Conservation (phyloP, 495 filamentous ascomycete genomes). For the Rhypophila decipiens region DNA sequence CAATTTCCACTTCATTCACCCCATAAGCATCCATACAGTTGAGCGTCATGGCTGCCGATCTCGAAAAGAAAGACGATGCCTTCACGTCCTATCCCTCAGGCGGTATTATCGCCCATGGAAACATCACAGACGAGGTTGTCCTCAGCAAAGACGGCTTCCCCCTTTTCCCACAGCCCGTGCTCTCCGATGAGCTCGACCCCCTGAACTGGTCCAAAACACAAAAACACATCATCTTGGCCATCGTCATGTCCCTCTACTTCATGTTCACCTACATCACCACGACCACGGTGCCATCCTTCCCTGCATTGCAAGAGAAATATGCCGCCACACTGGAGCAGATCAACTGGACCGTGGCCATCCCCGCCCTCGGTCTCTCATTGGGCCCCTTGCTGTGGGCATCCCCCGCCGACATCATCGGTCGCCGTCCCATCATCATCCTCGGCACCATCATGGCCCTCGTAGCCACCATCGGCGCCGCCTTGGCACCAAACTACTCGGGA, state of each 20-base stretch:
- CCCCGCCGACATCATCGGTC: constrained; percentile 52
- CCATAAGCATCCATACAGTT: neutral
- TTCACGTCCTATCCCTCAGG: neutral
- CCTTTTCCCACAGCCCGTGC: constrained; percentile 14
- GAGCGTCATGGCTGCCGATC: neutral
- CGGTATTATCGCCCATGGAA: constrained; percentile 1
- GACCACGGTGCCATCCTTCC: constrained; percentile 54
- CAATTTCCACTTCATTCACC: neutral
- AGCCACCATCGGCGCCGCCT: constrained; percentile 47
- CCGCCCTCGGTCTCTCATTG: constrained; percentile 50
- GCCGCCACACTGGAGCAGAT: constrained; percentile 44
- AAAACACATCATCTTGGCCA: constrained; percentile 46
- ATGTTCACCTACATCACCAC: constrained; percentile 61
- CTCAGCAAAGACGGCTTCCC: constrained; percentile 12
- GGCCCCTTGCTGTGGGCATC: constrained; percentile 56
- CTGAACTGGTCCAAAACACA: constrained; percentile 48
- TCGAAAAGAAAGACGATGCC: neutral
- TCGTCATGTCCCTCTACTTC: constrained; percentile 60
- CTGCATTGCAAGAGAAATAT: constrained; percentile 45
- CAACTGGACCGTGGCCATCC: constrained; percentile 61
- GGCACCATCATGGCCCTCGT: constrained; percentile 50
- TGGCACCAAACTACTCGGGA: constrained; percentile 36
- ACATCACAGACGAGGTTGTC: constrained; percentile 9
- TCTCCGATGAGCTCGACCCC: constrained; percentile 48
- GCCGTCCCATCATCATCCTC: constrained; percentile 47